These are phyloP conservation scores for Globisporangium rhizosaccharum DNA, from an alignment of 352 stramenopile species.

Conservation along the genomic window DNA sequence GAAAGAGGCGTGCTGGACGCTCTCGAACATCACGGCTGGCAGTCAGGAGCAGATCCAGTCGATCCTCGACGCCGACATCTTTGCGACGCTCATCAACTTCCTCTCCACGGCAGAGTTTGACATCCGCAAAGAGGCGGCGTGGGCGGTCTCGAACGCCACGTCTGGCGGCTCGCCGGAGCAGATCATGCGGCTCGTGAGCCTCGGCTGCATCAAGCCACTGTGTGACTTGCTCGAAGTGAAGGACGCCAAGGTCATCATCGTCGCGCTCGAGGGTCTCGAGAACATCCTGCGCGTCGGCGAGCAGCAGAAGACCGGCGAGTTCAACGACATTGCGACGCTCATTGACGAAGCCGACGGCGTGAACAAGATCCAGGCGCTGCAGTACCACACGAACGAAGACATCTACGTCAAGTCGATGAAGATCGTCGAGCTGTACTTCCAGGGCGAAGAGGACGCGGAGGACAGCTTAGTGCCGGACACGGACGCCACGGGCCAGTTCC, in stretches of 20 bases:
- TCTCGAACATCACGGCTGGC: slow-evolving; percentile 99
- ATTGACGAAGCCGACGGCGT: slow-evolving; percentile 96
- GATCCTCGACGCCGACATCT: slow-evolving; percentile 97
- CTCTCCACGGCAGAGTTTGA: slow-evolving; percentile 97
- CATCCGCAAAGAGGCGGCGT: slow-evolving; percentile 83
- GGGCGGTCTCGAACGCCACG: slow-evolving; percentile 84
- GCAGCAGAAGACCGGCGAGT: slow-evolving; percentile 55
- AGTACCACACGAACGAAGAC: slow-evolving; percentile 96
- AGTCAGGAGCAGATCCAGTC: slow-evolving; percentile 99
- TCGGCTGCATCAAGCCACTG: slow-evolving; percentile 96
- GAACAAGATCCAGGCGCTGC: slow-evolving; percentile 97
- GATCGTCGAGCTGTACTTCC: slow-evolving; percentile 98
- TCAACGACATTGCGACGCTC: slow-evolving; percentile 94
- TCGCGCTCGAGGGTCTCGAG: slow-evolving; percentile 97
- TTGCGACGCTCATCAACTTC: slow-evolving; percentile 95
- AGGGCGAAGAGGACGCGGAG: slow-evolving; percentile 96
- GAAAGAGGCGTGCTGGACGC: slow-evolving; percentile 99
- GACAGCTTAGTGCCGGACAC: slow-evolving; percentile 66
- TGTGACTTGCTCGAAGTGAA: slow-evolving; percentile 95
- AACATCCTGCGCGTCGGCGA: slow-evolving; percentile 97
- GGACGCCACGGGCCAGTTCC: slow-evolving; percentile 76
- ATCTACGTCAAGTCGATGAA: slow-evolving; percentile 94
- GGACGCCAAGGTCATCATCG: slow-evolving; percentile 98
- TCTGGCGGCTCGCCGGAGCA: slow-evolving; percentile 91
- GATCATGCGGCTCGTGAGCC: slow-evolving; percentile 95